Conservation (phyloP, 2,329 filamentous ascomycete species). For the Diaporthe sp. region DNA sequence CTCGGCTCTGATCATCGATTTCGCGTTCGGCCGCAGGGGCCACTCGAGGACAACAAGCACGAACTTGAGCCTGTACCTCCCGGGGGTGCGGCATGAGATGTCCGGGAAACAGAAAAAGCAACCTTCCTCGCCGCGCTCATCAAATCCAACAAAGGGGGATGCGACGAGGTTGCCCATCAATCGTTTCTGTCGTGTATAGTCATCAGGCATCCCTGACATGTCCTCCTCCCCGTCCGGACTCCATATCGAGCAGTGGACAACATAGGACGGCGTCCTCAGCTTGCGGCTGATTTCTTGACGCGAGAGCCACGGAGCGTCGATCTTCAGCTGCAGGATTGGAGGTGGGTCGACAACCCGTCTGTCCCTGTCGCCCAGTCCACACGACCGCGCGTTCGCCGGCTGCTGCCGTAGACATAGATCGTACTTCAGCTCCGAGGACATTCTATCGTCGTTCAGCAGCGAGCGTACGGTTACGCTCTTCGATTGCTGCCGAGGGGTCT, state of each 20-base stretch:
- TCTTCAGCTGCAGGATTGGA: constrained; percentile 81
- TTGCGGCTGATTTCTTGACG: constrained; percentile 65
- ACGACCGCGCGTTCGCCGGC: constrained; percentile 82
- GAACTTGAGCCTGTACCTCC: constrained; percentile 81
- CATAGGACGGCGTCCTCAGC: constrained; percentile 74
- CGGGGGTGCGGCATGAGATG: constrained; percentile 82
- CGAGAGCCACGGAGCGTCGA: constrained; percentile 69
- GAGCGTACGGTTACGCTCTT: constrained; percentile 36
- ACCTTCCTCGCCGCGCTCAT: constrained; percentile 79
- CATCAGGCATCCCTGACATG: constrained; percentile 78
- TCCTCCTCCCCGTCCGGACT: constrained; percentile 77
- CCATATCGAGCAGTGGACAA: constrained; percentile 83
- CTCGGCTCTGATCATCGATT: constrained; percentile 65
- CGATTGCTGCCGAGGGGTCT: constrained; percentile 33
- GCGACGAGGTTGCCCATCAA: constrained; percentile 86
- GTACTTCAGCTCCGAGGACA: constrained; percentile 49
- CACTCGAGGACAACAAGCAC: constrained; percentile 77
- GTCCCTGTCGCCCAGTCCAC: constrained; percentile 86
- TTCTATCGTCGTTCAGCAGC: constrained; percentile 37
- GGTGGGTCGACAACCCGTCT: constrained; percentile 86
- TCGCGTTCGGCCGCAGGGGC: constrained; percentile 54
- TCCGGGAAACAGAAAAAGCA: constrained; percentile 92
- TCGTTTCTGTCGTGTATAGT: constrained; percentile 79
- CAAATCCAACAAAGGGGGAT: constrained; percentile 81
- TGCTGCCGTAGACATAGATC: constrained; percentile 79